Conservation (phyloP, 176 grass and related monocot genomes). For the Phoenix roebelenii region DNA sequence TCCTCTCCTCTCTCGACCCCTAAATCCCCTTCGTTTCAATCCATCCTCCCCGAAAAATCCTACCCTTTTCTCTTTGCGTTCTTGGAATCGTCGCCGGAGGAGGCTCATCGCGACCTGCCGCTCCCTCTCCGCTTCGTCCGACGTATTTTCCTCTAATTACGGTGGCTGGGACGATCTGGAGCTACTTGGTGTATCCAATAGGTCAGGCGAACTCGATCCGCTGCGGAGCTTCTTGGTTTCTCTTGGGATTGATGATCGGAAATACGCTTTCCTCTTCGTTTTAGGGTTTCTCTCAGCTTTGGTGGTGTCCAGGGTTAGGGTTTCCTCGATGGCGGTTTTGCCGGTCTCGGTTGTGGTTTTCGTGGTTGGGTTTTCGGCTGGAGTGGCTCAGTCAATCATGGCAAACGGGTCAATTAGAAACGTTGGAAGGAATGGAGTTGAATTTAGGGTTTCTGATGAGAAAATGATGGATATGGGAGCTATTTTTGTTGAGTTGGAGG, state of each 20-base stretch:
- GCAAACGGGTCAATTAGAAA: no score
- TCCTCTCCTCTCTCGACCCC: conserved; percentile 3
- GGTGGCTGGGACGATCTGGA: conserved; percentile 73
- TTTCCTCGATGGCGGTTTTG: conserved; percentile 47
- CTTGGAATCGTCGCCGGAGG: neutral
- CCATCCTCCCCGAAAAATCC: neutral
- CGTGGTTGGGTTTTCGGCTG: conserved; percentile 42
- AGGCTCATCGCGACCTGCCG: neutral
- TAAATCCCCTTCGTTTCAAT: conserved; percentile 7
- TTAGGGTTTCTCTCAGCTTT: conserved; percentile 34
- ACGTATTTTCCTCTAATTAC: conserved; percentile 20
- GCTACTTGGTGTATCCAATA: conserved; percentile 6
- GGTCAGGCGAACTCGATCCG: conserved; percentile 6
- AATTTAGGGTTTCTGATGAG: conserved; percentile 17
- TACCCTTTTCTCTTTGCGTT: neutral
- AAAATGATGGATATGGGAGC: conserved; percentile 24
- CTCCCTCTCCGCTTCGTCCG: conserved; percentile 7
- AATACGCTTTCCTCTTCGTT: conserved; percentile 28
- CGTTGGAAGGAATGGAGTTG: neutral
- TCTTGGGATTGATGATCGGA: conserved; percentile 24
- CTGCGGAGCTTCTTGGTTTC: conserved; percentile 22
- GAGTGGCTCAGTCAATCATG: conserved; percentile 1
- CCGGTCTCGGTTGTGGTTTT: conserved; percentile 43
- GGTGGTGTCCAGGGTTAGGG: conserved; percentile 34
- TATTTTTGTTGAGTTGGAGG: conserved; percentile 50